Base-by-base conservation (phyloP, 2,329 filamentous ascomycete species). In the Diplodia seriata region DNA sequence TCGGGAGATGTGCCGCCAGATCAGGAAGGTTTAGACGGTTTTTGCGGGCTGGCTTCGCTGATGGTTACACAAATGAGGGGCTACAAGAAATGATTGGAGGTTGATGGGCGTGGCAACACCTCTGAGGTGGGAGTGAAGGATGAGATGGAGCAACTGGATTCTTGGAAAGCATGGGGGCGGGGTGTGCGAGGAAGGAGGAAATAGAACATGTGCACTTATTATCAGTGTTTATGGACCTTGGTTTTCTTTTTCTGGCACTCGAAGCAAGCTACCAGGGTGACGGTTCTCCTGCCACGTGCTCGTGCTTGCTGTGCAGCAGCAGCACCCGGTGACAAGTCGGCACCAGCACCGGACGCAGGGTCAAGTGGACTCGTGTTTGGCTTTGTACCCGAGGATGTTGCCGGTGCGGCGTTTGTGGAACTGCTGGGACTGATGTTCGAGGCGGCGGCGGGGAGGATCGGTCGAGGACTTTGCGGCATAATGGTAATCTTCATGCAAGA, bases 221-320 rank as follows among this genome's bases (percentile, higher is more conserved):
- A 20, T 33, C 18, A 40, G n/a, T 62, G 47, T 36, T 15, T 50
- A 63, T 63, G 59, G 47, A 63, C 59, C 59, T 63, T 63, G 59
- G 59, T 51, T 49, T 63, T 63, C 40, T 63, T 63, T 51, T 63
- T 63, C 59, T 63, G 59, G 59, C 59, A 63, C 59, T 63, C 59
- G n/a, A 63, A 63, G 18, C 59, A 63, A 38, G 59, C 59, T 29
- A 63, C 59, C 47, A 63, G 59, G 5, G 59, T 63, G 20, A 63
- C 59, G 29, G 59, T 63, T 63, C 59, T 63, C 31, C 59, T 49
- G 18, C 43, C 59, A 31, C 59, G 59, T 20, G 43, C 26, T 29
- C 59, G 43, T 36, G 59, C 59, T 38, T 50, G 40, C 40, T 49
- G 59, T 51, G 59, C 43, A 51, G 59, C 57, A 20, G 38, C 20